Conservation (phyloP, 78 protist species). For the Cavenderia fasciculata region DNA sequence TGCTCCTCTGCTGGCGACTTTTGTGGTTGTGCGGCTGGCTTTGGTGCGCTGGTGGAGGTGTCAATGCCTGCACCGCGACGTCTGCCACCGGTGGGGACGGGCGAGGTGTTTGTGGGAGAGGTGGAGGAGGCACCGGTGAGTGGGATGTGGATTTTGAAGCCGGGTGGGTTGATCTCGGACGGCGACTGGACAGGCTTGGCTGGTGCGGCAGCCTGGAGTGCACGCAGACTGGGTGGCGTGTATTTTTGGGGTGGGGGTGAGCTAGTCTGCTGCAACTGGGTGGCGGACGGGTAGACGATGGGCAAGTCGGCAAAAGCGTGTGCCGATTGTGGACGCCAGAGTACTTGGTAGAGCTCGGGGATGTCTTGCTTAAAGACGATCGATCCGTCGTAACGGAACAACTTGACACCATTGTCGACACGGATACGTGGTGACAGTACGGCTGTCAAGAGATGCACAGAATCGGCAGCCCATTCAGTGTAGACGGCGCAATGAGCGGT, state of each 20-base stretch:
- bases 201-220: not conserved
- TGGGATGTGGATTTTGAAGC: constrained; percentile 50
- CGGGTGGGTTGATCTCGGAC: constrained; percentile 11
- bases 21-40: not conserved
- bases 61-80: not conserved
- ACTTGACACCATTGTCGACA: constrained; percentile 73
- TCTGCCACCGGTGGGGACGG: not conserved
- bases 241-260: constrained; percentile 60
- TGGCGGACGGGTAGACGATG: constrained; percentile 15
- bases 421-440: constrained; percentile 75
- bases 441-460: constrained; percentile 48
- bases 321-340: constrained; percentile 51
- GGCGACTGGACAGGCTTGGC: constrained; percentile 1
- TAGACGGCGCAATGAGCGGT: constrained; percentile 63
- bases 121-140: not conserved
- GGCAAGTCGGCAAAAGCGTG: constrained; percentile 28
- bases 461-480: constrained; percentile 80
- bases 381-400: constrained; percentile 55
- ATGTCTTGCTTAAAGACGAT: constrained; percentile 45
- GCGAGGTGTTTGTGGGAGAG: not conserved
- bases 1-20: constrained; percentile 12
- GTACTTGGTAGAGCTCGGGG: constrained; percentile 70
- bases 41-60: not conserved
- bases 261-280: not conserved
- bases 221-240: constrained; percentile 70